Base-by-base conservation (phyloP, 2,329 filamentous ascomycete species). In the Arthrobotrys musiformis region DNA sequence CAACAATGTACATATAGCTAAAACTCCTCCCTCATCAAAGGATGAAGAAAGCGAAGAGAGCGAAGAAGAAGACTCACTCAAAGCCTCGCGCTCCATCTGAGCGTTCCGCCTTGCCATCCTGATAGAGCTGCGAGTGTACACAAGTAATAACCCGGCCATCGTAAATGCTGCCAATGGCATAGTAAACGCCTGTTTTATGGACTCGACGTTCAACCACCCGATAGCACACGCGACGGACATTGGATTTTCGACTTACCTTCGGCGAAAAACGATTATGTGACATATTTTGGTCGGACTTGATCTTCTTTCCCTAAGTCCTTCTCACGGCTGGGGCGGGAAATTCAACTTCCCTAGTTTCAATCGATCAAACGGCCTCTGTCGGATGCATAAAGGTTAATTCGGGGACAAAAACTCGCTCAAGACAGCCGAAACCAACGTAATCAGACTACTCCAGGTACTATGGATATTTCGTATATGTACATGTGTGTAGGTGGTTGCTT, bases 71-170 rank as follows among this genome's bases (percentile, higher is more conserved):
- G 28, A 26, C 54, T 60, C 24, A 69, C 70, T 24, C 15, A 89
- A 87, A 42, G 86, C 87, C 79, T 89, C 86, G 56, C 89, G 84
- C 64, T 89, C 87, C 78, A 85, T 84, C 79, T 89, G 86, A 0
- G 90, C 90, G 79, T 91, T 91, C 54, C 87, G 85, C 80, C 91
- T 90, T 1, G 90, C 90, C 24, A 89, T 88, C 76, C 87, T 85
- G 78, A 92, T 92, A 24, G 88, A 90, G 7, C 87, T 90, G 61
- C 90, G 84, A 28, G 89, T 86, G 83, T 92, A 92, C 44, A 85
- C 85, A 70, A 88, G 86, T 22, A 88, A 82, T 11, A 88, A 81
- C 54, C 84, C 83, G 2, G 87, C 87, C 87, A 88, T 88, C 17
- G 85, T 86, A 76, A 87, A 87, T 42, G 87, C 87, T 17, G 87